Percentiles rank a stretch among this genome's conserved stretches.
Conservation (phyloP, 345 rosid genomes). For the Theobroma cacao region DNA sequence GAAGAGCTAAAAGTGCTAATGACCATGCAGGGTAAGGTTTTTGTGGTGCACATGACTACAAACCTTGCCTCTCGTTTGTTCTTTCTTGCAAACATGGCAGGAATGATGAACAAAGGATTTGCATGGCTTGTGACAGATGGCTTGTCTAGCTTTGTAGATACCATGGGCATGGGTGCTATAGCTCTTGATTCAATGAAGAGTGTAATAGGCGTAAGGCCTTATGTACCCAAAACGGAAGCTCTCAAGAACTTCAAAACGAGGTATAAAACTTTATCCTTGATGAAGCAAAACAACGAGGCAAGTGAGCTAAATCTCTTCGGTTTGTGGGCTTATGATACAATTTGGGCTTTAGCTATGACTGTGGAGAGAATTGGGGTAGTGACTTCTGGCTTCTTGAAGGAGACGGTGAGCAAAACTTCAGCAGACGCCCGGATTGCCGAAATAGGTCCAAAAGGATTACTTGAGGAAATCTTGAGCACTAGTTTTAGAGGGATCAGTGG, state of each 20-base stretch:
- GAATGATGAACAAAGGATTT: neutral
- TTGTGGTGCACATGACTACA: slow-evolving; percentile 8
- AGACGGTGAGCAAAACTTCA: neutral
- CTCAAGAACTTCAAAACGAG: neutral
- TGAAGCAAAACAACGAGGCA: neutral
- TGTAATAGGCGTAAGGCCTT: neutral
- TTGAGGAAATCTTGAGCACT: slow-evolving; percentile 7
- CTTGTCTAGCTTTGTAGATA: neutral
- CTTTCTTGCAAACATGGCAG: neutral
- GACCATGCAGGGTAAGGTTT: neutral
- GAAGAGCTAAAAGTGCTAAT: neutral
- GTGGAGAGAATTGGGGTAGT: slow-evolving; percentile 6
- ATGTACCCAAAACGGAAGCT: neutral
- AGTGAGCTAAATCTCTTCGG: neutral
- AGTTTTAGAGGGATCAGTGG: slow-evolving; percentile 30
- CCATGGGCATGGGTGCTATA: neutral
- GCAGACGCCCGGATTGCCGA: neutral
- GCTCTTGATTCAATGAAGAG: neutral
- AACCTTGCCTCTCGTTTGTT: neutral
- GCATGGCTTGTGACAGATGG: slow-evolving; percentile 7
- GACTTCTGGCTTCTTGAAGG: neutral
- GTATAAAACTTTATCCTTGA: neutral
- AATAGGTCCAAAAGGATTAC: slow-evolving; percentile 10
- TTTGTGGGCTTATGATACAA: neutral
- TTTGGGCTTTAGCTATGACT: slow-evolving; percentile 1